Evolutionary conservation across 306 rosid genomes (phyloP).

Genomic region (Cicer arietinum): DNA sequence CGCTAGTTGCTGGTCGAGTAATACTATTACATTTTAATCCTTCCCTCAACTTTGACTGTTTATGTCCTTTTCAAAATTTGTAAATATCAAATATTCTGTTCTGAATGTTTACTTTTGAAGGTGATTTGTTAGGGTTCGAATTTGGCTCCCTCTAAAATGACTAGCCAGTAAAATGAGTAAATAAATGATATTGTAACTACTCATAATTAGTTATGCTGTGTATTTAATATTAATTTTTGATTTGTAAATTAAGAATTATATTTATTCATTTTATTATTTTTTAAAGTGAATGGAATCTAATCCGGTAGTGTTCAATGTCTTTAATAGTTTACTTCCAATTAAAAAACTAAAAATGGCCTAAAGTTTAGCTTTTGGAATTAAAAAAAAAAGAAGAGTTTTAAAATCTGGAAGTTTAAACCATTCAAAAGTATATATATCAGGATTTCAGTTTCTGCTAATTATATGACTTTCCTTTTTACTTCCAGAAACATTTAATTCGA

Average conservation of each 20-base stretch:
- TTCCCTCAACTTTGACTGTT: neutral
- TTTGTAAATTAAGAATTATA: no score
- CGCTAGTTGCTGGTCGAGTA: neutral
- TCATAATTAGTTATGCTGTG: no score
- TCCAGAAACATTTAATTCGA: no score
- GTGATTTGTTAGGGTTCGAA: neutral
- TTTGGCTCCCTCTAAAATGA: no score
- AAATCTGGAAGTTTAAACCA: neutral
- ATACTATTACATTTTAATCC: slow-evolving; percentile 1
- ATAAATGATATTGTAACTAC: no score
- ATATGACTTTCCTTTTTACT: neutral
- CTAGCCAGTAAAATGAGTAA: no score
- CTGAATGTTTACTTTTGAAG: neutral
- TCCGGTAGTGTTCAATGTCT: neutral
- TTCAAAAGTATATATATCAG: neutral
- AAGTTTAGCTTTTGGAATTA: neutral
- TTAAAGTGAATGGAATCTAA: no score
- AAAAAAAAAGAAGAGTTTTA: neutral
- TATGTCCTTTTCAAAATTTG: neutral
- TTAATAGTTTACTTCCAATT: neutral
- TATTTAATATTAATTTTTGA: no score
- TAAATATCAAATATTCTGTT: neutral
- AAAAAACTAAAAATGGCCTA: neutral
- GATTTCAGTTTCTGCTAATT: neutral
- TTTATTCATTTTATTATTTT: no score